Evolutionary conservation across 257 asterid species (phyloP), one percentile per base, ranked within the genome.

Genomic region (Fraxinus americana): DNA sequence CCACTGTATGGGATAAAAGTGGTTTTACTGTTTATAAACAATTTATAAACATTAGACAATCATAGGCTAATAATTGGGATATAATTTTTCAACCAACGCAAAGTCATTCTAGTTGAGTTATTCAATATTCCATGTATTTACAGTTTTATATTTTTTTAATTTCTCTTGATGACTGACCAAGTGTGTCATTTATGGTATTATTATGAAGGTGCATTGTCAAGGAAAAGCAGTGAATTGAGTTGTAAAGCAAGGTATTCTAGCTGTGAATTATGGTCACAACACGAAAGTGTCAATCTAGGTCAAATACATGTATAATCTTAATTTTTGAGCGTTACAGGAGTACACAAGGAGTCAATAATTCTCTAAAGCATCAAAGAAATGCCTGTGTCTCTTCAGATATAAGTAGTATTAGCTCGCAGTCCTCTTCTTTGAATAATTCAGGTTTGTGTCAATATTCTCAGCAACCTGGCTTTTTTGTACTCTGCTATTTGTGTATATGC

Each of bases 381-480:
- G 82, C 90, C 72, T 92, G 97, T 11, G 88, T 87, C 79, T 88
- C 97, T 79, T 93, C 99, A n/a, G n/a, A n/a, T n/a, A n/a, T n/a
- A n/a, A n/a, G n/a, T n/a, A n/a, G n/a, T n/a, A n/a, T n/a, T n/a
- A n/a, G n/a, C n/a, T n/a, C n/a, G n/a, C n/a, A n/a, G n/a, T n/a
- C n/a, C n/a, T n/a, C n/a, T n/a, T n/a, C n/a, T n/a, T n/a, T n/a
- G n/a, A n/a, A n/a, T n/a, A n/a, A n/a, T n/a, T n/a, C n/a, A 88
- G 98, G 99, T 95, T 68, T n/a, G 68, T 74, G 69, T 59, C 52
- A 38, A 29, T 16, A 50, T 71, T 71, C 66, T 11, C 7, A 2
- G 69, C 70, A 74, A 39, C 70, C 52, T 54, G 66, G 35, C 69
- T 36, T 68, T n/a, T 45, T 67, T 48, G 77, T 43, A 54, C 19